These are phyloP conservation scores for Paspalum notatum DNA, from an alignment of 176 grass and related monocot genomes.

Conservation along the genomic window DNA sequence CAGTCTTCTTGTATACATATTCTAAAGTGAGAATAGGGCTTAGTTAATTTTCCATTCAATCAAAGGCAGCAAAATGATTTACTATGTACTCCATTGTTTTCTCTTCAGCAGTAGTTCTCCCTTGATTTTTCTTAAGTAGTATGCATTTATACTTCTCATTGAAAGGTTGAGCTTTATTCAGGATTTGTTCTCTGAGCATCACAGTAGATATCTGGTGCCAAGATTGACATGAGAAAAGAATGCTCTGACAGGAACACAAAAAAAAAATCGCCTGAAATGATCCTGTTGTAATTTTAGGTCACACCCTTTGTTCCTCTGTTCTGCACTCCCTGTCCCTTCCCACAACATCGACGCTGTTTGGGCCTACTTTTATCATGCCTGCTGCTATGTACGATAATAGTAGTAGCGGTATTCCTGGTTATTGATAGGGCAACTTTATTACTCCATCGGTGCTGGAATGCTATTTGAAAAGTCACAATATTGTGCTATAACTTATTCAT, in stretches of 20 bases:
- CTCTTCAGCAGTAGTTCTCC: background rate
- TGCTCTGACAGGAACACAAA: background rate
- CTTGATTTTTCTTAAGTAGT: background rate
- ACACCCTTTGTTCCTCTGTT: conserved; percentile 2
- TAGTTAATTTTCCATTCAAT: background rate
- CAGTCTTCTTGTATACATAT: background rate
- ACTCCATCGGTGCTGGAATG: background rate
- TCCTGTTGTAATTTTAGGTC: background rate
- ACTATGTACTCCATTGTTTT: background rate
- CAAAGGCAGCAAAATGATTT: background rate
- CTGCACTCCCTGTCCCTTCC: conserved; percentile 2
- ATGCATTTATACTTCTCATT: background rate
- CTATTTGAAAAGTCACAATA: conserved; percentile 22
- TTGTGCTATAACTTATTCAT: background rate
- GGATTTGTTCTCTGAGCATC: background rate
- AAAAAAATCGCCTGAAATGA: background rate
- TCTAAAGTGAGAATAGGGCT: background rate
- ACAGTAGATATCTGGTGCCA: background rate
- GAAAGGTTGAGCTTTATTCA: background rate
- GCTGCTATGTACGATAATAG: background rate
- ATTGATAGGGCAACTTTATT: background rate
- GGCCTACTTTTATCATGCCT: background rate
- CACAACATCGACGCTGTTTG: background rate
- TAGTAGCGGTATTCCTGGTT: background rate
- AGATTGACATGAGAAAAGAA: background rate